phyloP scores from a whole-genome alignment of 116 monocot genomes.

The Cymodocea nodosa region DNA sequence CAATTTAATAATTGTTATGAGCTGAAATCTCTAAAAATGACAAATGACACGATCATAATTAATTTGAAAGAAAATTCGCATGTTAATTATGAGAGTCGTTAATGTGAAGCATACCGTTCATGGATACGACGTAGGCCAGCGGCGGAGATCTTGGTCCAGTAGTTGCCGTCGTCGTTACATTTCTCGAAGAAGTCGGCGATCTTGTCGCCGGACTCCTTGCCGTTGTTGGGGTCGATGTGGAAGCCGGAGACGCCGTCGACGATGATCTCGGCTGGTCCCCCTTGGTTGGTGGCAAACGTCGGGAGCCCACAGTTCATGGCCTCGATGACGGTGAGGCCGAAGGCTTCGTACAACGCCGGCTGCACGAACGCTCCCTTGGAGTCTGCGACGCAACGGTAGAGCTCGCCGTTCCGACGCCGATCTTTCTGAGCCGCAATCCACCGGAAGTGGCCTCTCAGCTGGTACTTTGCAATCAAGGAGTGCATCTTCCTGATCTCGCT shows the following conservation, averaged over 20 bases:
- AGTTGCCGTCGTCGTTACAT: slow-evolving; percentile 36
- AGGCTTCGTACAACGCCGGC: slow-evolving; percentile 83
- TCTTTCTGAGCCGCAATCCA: slow-evolving; percentile 66
- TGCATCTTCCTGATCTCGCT: slow-evolving; percentile 73
- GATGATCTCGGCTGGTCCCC: slow-evolving; percentile 78
- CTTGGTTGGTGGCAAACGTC: slow-evolving; percentile 70
- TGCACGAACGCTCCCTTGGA: slow-evolving; percentile 61
- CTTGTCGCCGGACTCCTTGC: slow-evolving; percentile 53
- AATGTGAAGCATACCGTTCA: slow-evolving; percentile 34
- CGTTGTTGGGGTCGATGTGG: slow-evolving; percentile 47
- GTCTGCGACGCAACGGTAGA: slow-evolving; percentile 63
- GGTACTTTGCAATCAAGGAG: slow-evolving; percentile 38
- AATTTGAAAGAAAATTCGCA: no score
- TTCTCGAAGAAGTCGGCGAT: slow-evolving; percentile 65
- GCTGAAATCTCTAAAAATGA: no score
- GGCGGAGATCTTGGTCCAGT: slow-evolving; percentile 61
- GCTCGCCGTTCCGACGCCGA: slow-evolving; percentile 50
- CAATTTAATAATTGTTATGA: no score
- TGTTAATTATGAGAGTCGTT: no score
- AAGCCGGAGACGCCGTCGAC: slow-evolving; percentile 71
- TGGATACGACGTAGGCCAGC: slow-evolving; percentile 61
- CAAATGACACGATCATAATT: no score
- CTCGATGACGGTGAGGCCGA: slow-evolving; percentile 71
- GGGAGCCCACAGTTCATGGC: slow-evolving; percentile 75
- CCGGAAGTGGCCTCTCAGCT: slow-evolving; percentile 47